These are phyloP conservation scores for Chrysanthemum lavandulifolium DNA, from an alignment of 129 eudicot genomes.

Conservation along the genomic window DNA sequence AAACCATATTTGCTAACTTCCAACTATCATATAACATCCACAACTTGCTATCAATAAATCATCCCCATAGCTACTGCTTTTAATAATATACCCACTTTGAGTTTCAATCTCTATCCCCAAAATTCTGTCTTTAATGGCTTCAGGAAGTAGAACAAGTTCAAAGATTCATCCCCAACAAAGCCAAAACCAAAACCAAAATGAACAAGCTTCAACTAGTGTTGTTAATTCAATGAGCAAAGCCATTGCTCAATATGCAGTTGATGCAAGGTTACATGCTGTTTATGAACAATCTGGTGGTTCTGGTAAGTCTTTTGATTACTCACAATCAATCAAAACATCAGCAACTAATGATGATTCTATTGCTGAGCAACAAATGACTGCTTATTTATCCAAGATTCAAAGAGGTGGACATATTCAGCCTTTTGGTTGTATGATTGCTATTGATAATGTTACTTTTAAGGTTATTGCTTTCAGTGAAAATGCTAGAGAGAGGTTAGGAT, in stretches of 20 bases:
- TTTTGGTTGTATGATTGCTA: slow-evolving; percentile 86
- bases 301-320: slow-evolving; percentile 80
- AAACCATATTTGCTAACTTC: not conserved
- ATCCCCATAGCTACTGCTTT: not conserved
- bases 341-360: slow-evolving; percentile 34
- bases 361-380: slow-evolving; percentile 76
- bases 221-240: slow-evolving; percentile 65
- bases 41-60: not conserved
- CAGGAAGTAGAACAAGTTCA: slow-evolving; percentile 47
- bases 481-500: slow-evolving; percentile 71
- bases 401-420: slow-evolving; percentile 92
- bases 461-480: slow-evolving; percentile 78
- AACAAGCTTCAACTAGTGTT: slow-evolving; percentile 31
- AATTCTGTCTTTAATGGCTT: slow-evolving; percentile 36
- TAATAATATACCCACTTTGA: not conserved
- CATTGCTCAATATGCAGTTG: slow-evolving; percentile 71
- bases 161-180: slow-evolving; percentile 23
- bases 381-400: slow-evolving; percentile 75
- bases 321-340: slow-evolving; percentile 58
- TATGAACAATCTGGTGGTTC: slow-evolving; percentile 80
- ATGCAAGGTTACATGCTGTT: slow-evolving; percentile 77
- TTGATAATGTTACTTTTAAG: slow-evolving; percentile 48
- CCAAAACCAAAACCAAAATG: slow-evolving; percentile 24
- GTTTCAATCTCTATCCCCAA: slow-evolving; percentile 24
- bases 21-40: too few species aligned